Evolutionary conservation across 495 filamentous ascomycete species (phyloP).

Genomic region (Neurospora tetrasperma): DNA sequence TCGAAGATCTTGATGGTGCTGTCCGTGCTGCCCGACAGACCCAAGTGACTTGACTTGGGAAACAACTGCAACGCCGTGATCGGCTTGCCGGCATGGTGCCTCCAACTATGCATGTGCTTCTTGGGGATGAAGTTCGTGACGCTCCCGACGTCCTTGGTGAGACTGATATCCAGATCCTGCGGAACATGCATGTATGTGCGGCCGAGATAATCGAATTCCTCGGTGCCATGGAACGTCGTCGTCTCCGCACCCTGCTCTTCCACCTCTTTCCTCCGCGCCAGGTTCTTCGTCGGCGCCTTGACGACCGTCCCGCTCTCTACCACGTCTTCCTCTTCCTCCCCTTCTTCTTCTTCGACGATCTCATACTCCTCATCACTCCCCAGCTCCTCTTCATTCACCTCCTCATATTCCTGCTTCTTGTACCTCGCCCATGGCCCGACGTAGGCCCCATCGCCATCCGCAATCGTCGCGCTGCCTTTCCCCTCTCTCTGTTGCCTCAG

Average conservation of each 20-base stretch:
- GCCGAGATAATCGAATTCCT: slow-evolving; percentile 82
- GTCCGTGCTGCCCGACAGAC: slow-evolving; percentile 79
- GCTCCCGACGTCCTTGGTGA: slow-evolving; percentile 68
- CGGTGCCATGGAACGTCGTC: slow-evolving; percentile 76
- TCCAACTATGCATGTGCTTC: slow-evolving; percentile 85
- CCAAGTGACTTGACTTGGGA: slow-evolving; percentile 73
- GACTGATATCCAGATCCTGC: slow-evolving; percentile 85
- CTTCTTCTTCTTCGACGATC: slow-evolving; percentile 48
- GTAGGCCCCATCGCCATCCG: slow-evolving; percentile 79
- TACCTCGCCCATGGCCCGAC: slow-evolving; percentile 92
- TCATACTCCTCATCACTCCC: slow-evolving; percentile 77
- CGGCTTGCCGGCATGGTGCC: slow-evolving; percentile 64
- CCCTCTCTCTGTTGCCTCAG: slow-evolving; percentile 62
- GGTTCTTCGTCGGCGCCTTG: slow-evolving; percentile 43
- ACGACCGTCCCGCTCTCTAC: slow-evolving; percentile 43
- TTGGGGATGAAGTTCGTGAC: slow-evolving; percentile 87
- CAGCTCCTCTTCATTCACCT: slow-evolving; percentile 47
- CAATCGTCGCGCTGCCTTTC: slow-evolving; percentile 72
- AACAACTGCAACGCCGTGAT: slow-evolving; percentile 85
- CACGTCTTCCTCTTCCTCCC: slow-evolving; percentile 44
- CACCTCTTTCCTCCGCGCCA: slow-evolving; percentile 45
- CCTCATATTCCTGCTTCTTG: slow-evolving; percentile 52
- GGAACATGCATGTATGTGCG: slow-evolving; percentile 92
- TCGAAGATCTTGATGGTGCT: slow-evolving; percentile 91
- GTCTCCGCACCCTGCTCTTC: slow-evolving; percentile 59